Base-by-base conservation (phyloP, 805 yeast genomes). In the Saturnispora silvae region DNA sequence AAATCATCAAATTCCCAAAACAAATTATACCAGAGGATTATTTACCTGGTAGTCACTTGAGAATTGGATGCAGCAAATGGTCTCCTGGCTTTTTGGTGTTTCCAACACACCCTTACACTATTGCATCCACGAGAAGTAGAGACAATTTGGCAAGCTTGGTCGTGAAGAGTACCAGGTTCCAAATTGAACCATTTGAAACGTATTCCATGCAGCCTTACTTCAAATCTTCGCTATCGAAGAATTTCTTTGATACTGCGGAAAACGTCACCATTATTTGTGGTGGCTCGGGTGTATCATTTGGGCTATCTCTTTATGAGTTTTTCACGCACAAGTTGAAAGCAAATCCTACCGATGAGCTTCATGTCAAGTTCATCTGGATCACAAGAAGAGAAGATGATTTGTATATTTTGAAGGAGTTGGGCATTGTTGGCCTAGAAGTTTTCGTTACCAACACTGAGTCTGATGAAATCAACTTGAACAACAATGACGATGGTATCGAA, bases 211-310 rank as follows among this genome's bases (percentile, higher is more conserved):
- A 61, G 42, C 59, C 67, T 5, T 70, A 57, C 47, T 54, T 54
- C 34, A 34, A 40, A n/a, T 63, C 70, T 3, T 63, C 79, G 4
- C 38, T 74, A 4, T 60, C 68, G 10, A 43, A 49, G 10, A 57
- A 61, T 15, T 68, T 72, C 42, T 66, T 71, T 43, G 54, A 59
- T 28, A 63, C 72, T 0, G 76, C 72, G 0, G 67, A 66, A 24
- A 66, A 69, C 28, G 68, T 75, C 1, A 52, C 62, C 13, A 64
- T 80, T 15, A 62, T 80, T 1, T 71, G 78, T 44, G 89, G 87
- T 11, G 92, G 92, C 0, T 72, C 84, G 2, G 87, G 89, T 1
- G 68, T 81, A 9, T 75, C 86, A 0, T 69, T 69, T 37, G 81
- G 78, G 3, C 43, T 77, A 8, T 76, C 81, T 0, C 29, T 77